Evolutionary conservation across 257 asterid species (phyloP), one percentile per base, ranked within the genome.

Genomic region (Scutellaria galericulata): DNA sequence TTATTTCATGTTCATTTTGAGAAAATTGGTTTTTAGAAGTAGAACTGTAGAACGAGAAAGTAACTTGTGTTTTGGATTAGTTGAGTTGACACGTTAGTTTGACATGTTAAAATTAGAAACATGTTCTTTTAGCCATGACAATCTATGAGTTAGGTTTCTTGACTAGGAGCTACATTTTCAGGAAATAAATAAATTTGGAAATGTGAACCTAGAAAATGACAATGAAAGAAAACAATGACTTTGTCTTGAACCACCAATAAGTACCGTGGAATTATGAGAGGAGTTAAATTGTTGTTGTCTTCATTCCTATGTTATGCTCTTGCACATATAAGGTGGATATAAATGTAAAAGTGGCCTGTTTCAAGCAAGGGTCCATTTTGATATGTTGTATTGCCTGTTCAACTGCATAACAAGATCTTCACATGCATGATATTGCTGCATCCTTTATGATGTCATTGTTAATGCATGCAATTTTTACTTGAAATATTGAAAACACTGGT

Each of bases 1-100:
- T 0, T 18, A 27, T 65, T 41, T 52, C 12, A 27, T 60, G 52
- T 27, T 12, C 60, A 13, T 63, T 41, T 71, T 46, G 53, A 13
- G 67, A 35, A 59, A 45, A 46, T 56, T 64, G 46, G 4, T 64
- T 35, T 64, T 35, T 54, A 37, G 18, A n/a, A 3, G 18, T 59
- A 40, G 71, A 61, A 41, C 12, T 1, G 18, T 59, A 40, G 71
- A 61, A 41, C 8, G 48, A 54, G 46, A 18, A 69, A 42, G 61
- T 51, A 75, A 45, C 5, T 41, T 60, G 20, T n/a, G 66, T 52
- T 68, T 68, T 20, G 44, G 59, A 11, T 68, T 31, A 12, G 35
- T 69, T 50, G 56, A 15, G 35, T 15, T 39, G 40, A 73, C 27
- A 31, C 1, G 13, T 62, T 51, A 52, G 64, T 20, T 64, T 62